Base-by-base conservation (phyloP, 805 yeast species). In the Saturnispora quitensis region DNA sequence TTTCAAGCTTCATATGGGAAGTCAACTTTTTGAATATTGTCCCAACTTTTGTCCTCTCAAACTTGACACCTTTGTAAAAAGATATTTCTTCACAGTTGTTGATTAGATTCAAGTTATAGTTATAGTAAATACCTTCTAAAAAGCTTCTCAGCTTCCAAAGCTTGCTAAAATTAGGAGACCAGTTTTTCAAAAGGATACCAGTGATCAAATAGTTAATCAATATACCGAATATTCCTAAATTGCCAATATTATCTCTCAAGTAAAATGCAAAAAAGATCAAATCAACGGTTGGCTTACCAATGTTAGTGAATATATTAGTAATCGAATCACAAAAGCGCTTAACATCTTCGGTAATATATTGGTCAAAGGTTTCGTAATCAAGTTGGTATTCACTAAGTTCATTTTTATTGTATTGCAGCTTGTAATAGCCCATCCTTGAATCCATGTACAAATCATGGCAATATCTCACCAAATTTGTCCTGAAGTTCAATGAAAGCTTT, bases 21-120 rank as follows among this genome's bases (percentile, higher is more conserved):
- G 73, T 66, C 57, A 90, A 74, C 40, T 72, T 73, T 18, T 71
- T 65, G 63, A 84, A 89, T 17, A 85, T 75, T 40, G 73, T 74
- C 35, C 67, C 69, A 48, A 89, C 78, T 60, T 86, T 86, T 8
- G 68, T 61, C 61, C 83, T 84, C 67, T 90, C 97, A 53, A 89
- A 77, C 12, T 74, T 71, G 0, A 91, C 82, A 20, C 98, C 98
- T 63, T 89, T 89, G 65, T 89, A 90, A 63, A 90, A 90, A 0
- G 96, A 95, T 60, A 90, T 89, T 64, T 90, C 97, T 69, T 90
- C 98, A 62, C 89, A 84, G 62, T 90, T 90, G 53, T 84, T 84
- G 62, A 89, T 89, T 65, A 90, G 74, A 62, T 87, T 86, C 61
- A 89, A 71, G 64, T 90, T 95, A 58, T 86, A 84, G 59, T 86